Evolutionary conservation across 208 protist genomes (phyloP), one percentile per base, ranked within the genome.

Genomic region (Leptomonas pyrrhocoris): DNA sequence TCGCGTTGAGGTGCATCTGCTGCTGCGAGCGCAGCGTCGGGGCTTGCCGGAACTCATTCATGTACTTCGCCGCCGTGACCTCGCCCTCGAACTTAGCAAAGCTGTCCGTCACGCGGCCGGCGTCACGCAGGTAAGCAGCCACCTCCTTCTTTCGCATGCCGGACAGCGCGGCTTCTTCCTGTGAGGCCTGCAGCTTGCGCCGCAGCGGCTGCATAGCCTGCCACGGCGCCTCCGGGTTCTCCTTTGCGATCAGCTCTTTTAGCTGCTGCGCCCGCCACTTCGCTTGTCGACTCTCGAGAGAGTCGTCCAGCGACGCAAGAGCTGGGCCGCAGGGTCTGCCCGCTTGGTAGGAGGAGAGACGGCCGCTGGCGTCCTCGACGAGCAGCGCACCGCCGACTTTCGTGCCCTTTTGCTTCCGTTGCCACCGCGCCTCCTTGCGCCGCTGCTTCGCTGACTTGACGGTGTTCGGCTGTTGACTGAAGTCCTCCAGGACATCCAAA

Each of bases 1-100:
- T 94, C 19, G 87, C 89, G 79, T 95, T 94, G 28, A 95, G 74
- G 67, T 96, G 89, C 92, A 96, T 95, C 77, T 96, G 88, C 68
- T 88, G 59, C 81, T 89, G 87, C 45, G 88, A 93, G 27, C 92
- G 92, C 56, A 92, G 60, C 50, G 92, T 96, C 54, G 73, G 73
- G 8, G 89, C 73, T 58, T 89, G 84, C 23, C 92, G 87, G 18
- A 76, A 46, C 74, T 96, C 92, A 66, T 86, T 94, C 87, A 92
- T 88, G 74, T 86, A 96, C 73, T 92, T 94, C 13, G 83, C 75
- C 9, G 80, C 62, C 16, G 81, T 88, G 25, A 96, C 89, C 64
- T 94, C 88, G 56, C 80, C 76, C 64, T 96, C 89, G 62, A 96
- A 96, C 73, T 86, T 89, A 34, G 90, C 92, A 79, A 96, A 96